Conservation (phyloP, 2,329 filamentous ascomycete species). For the Biscogniauxia marginata region DNA sequence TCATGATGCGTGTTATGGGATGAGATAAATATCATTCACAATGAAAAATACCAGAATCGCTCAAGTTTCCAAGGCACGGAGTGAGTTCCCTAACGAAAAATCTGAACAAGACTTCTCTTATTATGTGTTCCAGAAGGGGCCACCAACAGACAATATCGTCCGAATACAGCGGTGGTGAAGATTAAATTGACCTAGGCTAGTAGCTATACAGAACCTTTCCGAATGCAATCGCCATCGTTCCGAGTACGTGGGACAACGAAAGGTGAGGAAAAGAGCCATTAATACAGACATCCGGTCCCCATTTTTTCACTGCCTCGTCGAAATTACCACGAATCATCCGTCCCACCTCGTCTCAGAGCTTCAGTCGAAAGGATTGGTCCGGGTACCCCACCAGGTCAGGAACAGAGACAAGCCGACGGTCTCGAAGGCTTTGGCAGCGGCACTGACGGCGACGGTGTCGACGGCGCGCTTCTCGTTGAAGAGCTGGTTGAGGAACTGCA, state of each 20-base stretch:
- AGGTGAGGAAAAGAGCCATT: no score
- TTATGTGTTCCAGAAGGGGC: no score
- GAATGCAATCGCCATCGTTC: no score
- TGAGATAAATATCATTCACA: no score
- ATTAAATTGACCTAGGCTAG: slow-evolving; percentile 10
- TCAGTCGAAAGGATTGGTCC: slow-evolving; percentile 88
- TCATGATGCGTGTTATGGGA: no score
- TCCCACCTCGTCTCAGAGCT: slow-evolving; percentile 2
- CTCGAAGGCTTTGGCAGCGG: slow-evolving; percentile 83
- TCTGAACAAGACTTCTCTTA: no score
- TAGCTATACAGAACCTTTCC: no score
- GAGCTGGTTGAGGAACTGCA: slow-evolving; percentile 79
- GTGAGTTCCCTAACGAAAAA: no score
- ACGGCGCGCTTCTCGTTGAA: slow-evolving; percentile 88
- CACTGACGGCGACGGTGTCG: slow-evolving; percentile 84
- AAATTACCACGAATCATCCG: neutral
- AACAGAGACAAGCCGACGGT: slow-evolving; percentile 89
- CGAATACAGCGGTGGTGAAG: neutral
- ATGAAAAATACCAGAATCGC: no score
- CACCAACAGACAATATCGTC: no score
- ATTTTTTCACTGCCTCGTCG: slow-evolving; percentile 3
- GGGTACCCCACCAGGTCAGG: slow-evolving; percentile 97
- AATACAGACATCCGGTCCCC: slow-evolving; percentile 10
- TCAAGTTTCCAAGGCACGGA: no score
- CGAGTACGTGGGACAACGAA: no score